Percentiles rank a stretch among this genome's conserved stretches.
Evolutionary conservation across 2,329 filamentous ascomycete species (phyloP).

Genomic region (Cytospora mali): DNA sequence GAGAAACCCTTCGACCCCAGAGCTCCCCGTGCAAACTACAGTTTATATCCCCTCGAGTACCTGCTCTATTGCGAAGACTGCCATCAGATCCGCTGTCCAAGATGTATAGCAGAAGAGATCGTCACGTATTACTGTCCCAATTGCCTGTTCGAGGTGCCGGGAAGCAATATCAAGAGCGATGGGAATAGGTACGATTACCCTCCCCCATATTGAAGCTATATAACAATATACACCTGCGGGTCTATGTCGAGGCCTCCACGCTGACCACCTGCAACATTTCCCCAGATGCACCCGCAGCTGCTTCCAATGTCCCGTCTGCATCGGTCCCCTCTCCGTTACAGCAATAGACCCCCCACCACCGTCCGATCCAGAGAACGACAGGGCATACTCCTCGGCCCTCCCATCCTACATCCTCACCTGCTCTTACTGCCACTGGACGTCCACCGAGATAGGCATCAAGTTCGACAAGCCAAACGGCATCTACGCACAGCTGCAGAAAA

Average conservation of each 20-base stretch:
- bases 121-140: slow-evolving; percentile 94
- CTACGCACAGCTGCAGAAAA: slow-evolving; percentile 73
- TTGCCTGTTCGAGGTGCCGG: slow-evolving; percentile 94
- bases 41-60: slow-evolving; percentile 89
- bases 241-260: not conserved
- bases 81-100: slow-evolving; percentile 89
- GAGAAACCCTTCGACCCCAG: slow-evolving; percentile 85
- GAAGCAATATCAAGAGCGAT: slow-evolving; percentile 87
- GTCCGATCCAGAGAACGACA: slow-evolving; percentile 47
- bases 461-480: slow-evolving; percentile 91
- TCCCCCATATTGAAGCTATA: not conserved
- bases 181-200: slow-evolving; percentile 74
- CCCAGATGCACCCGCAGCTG: slow-evolving; percentile 87
- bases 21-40: slow-evolving; percentile 83
- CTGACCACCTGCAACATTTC: slow-evolving; percentile 4
- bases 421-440: slow-evolving; percentile 91
- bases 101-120: slow-evolving; percentile 91
- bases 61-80: slow-evolving; percentile 97
- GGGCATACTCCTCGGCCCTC: slow-evolving; percentile 38
- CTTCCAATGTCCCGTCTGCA: slow-evolving; percentile 91
- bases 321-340: slow-evolving; percentile 75
- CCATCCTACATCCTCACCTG: slow-evolving; percentile 79
- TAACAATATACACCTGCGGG: not conserved
- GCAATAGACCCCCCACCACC: slow-evolving; percentile 61
- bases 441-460: slow-evolving; percentile 83